Evolutionary conservation across 2,329 filamentous ascomycete genomes (phyloP).

Genomic region (Fusarium sp.): DNA sequence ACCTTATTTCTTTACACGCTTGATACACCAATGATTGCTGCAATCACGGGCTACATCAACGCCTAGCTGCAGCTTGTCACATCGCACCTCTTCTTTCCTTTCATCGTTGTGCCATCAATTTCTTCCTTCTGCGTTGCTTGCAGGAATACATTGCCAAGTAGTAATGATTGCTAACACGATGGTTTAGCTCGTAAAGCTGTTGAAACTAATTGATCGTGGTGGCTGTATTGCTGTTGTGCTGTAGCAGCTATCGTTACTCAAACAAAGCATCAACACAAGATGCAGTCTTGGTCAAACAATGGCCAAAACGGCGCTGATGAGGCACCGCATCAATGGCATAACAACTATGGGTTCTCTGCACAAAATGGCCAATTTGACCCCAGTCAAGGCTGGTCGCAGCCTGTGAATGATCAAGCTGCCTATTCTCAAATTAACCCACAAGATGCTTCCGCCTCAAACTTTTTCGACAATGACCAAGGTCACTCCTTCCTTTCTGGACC

Average conservation of each 20-base stretch:
- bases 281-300: constrained; percentile 56
- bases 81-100: background rate
- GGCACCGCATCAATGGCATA: constrained; percentile 51
- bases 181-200: constrained; percentile 46
- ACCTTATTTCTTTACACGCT: constrained; percentile 25
- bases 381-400: constrained; percentile 53
- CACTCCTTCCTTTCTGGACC: constrained; percentile 48
- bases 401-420: constrained; percentile 49
- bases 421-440: constrained; percentile 50
- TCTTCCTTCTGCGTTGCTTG: constrained; percentile 11
- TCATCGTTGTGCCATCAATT: constrained; percentile 21
- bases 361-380: constrained; percentile 54
- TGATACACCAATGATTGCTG: constrained; percentile 24
- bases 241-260: constrained; percentile 37
- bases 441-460: constrained; percentile 49
- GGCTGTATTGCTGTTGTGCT: constrained; percentile 38
- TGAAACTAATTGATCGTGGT: constrained; percentile 38
- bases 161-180: constrained; percentile 48
- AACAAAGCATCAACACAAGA: constrained; percentile 44
- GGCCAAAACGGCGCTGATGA: constrained; percentile 53
- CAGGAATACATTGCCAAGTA: constrained; percentile 30
- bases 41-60: constrained; percentile 39
- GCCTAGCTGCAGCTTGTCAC: constrained; percentile 23
- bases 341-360: constrained; percentile 49
- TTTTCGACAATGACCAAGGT: constrained; percentile 51